These are phyloP conservation scores for Gracilaria gracilis DNA, from an alignment of 23 red algal species.

Conservation along the genomic window DNA sequence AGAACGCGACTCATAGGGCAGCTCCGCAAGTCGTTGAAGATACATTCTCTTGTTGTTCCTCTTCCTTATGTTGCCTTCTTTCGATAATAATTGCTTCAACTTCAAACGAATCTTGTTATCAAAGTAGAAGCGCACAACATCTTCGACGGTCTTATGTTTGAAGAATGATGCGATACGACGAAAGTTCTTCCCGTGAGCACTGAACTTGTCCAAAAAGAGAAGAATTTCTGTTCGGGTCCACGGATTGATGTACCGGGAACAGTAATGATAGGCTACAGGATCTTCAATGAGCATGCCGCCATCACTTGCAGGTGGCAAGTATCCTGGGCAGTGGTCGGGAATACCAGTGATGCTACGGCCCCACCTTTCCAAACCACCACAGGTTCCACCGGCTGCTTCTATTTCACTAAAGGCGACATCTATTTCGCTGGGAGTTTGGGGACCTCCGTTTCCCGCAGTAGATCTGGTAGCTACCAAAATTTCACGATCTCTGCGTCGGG, in stretches of 20 bases:
- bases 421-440: constrained; percentile 48
- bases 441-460: constrained; percentile 8
- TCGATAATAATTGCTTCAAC: constrained; percentile 80
- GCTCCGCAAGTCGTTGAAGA: constrained; percentile 38
- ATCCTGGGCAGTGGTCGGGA: constrained; percentile 70
- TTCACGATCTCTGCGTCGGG: constrained; percentile 43
- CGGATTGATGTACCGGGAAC: constrained; percentile 76
- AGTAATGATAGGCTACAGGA: constrained; percentile 74
- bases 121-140: constrained; percentile 95
- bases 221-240: constrained; percentile 80
- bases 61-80: constrained; percentile 66
- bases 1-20: constrained; percentile 61
- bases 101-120: constrained; percentile 92
- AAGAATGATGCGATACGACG: constrained; percentile 86
- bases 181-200: constrained; percentile 91
- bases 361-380: constrained; percentile 76
- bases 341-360: constrained; percentile 67
- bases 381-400: constrained; percentile 78
- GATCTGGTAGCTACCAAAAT: constrained; percentile 64
- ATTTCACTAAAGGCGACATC: constrained; percentile 77
- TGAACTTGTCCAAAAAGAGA: constrained; percentile 89
- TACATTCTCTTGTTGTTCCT: constrained; percentile 32
- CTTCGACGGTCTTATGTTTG: constrained; percentile 87
- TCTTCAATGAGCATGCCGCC: constrained; percentile 78
- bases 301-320: constrained; percentile 41